Base-by-base conservation (phyloP, 257 asterid genomes). In the Nicotiana tabacum region DNA sequence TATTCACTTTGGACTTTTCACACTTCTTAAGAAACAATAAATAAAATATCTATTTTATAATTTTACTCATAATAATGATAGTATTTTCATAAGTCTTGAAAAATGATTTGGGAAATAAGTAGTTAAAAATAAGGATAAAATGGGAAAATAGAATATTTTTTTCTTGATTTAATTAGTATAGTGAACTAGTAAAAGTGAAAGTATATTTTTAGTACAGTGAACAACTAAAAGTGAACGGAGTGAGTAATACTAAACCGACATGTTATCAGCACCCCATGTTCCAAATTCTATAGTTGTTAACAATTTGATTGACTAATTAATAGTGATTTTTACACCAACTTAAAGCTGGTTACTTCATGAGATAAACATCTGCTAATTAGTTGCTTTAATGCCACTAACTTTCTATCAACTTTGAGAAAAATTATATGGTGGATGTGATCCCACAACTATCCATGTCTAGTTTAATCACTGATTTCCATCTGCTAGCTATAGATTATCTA, bases 241-340 rank as follows among this genome's bases (percentile, higher is more conserved):
- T 0, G 35, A 33, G 35, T 35, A 43, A 37, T 68, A 68, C 77
- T 10, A 21, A 37, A 9, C 33, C 11, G 77, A 43, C 60, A 70
- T 12, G 58, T 11, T 70, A 21, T 12, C 35, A 43, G 4, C 58
- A 70, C 6, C 35, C 58, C 79, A 74, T 13, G 61, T 74, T 74
- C 15, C 39, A 48, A 74, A 5, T 74, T 46, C 13, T 15, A 13
- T 24, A 21, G 79, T 48, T 74, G 79, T 72, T 48, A 24, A 46
- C 61, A 46, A 46, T 46, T 48, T 74, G 62, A 48, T 48, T 74
- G 62, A 48, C 15, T 48, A 72, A 13, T 46, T 48, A 46, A 74
- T 74, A 46, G 24, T 48, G 79, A 72, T 74, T 74, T 74, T 6
- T 33, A n/a, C 79, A 48, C 79, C 61, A 48, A 72, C 60, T 48